Evolutionary conservation across 2,329 filamentous ascomycete genomes (phyloP), one percentile per base, ranked within the genome.

Genomic region (Chaetomiaceae sp.): DNA sequence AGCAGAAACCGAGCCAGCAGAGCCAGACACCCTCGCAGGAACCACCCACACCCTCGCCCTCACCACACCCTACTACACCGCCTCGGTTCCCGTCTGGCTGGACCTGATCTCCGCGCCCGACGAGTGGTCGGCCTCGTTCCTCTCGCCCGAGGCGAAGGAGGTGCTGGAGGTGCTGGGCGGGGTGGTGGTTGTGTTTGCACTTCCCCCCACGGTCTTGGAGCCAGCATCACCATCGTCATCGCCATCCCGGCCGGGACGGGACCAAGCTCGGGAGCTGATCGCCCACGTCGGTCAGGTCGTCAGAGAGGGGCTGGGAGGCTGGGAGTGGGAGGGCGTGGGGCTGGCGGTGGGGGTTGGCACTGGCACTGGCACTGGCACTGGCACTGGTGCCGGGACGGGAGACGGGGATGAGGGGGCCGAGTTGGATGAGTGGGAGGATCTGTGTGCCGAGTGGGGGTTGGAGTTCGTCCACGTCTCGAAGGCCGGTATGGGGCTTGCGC

Each of bases 11-110:
- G n/a, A 68, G 66, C 7, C 63, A 4, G 16, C n/a, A n/a, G n/a
- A n/a, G n/a, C n/a, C 2, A 23, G 20, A 13, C 69, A 2, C 73
- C 2, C 70, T 84, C 29, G 82, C 84, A 1, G 84, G 84, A 23
- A 76, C 75, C 30, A 82, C 82, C 14, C 83, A 86, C 61, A 65
- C 69, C 38, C 74, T 84, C 29, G 54, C 68, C 8, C 69, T 87
- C 50, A 73, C 74, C 55, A 87, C 82, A 18, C 62, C 71, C 13
- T 87, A 87, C 71, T 87, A 86, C 71, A 74, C 69, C 21, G 75
- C 81, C 48, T 72, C 72, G 0, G 72, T 87, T 3, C 82, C 84
- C 38, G 73, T 87, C 59, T 87, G 84, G 84, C 73, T 87, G n/a
- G 84, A 87, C 62, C 73, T 84, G 41, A 73, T 84, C 53, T 62